These are phyloP conservation scores for Coleophoma cylindrospora DNA, from an alignment of 2,329 filamentous ascomycete species.

Conservation along the genomic window DNA sequence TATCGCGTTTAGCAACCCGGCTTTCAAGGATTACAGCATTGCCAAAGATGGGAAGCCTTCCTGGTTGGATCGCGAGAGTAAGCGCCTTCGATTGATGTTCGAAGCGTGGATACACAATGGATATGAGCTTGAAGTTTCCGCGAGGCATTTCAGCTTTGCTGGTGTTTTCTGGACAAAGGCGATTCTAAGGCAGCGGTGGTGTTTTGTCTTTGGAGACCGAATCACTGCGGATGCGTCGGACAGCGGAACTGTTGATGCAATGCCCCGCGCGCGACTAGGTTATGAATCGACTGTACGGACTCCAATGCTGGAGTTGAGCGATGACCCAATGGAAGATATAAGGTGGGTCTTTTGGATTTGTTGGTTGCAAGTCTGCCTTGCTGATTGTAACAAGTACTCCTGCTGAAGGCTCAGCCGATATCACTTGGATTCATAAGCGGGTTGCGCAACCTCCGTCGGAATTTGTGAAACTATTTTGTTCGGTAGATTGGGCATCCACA, in stretches of 20 bases:
- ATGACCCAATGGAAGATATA: not conserved
- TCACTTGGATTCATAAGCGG: not conserved
- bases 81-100: not conserved
- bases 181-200: not conserved
- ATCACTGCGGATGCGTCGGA: not conserved
- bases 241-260: not conserved
- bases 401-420: not conserved
- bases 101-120: not conserved
- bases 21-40: not conserved
- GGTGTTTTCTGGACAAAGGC: not conserved
- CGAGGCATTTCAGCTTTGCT: not conserved
- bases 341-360: too few species aligned
- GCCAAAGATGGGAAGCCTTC: not conserved
- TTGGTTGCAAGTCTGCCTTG: too few species aligned
- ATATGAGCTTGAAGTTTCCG: not conserved
- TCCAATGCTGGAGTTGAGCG: not conserved
- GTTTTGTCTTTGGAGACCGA: not conserved
- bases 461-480: not conserved
- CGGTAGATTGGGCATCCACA: not conserved
- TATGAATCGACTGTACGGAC: not conserved
- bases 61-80: not conserved
- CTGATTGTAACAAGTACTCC: too few species aligned
- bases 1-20: not conserved
- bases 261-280: not conserved
- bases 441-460: not conserved